These are phyloP conservation scores for Sparassis latifolia DNA, from an alignment of 1,284 basidiomycete genomes.

Conservation along the genomic window DNA sequence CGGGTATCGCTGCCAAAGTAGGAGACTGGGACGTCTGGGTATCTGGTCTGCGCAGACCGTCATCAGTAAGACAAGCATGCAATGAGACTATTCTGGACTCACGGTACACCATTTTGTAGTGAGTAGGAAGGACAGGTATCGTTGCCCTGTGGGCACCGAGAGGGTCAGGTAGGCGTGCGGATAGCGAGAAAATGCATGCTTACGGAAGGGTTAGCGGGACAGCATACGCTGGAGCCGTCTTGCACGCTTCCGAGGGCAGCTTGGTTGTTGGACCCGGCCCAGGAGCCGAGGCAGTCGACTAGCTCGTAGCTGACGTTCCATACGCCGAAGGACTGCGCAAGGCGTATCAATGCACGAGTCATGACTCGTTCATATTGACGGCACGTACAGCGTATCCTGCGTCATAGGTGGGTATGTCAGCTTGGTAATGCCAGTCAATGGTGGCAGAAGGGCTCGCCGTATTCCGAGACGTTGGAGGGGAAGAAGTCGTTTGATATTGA, in stretches of 20 bases:
- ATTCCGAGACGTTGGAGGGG: slow-evolving; percentile 55
- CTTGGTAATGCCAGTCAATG: background rate
- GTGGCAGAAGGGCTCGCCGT: slow-evolving; percentile 34
- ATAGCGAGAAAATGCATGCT: slow-evolving; percentile 12
- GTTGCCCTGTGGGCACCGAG: slow-evolving; percentile 31
- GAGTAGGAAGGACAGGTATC: slow-evolving; percentile 69
- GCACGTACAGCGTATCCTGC: slow-evolving; percentile 37
- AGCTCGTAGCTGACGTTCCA: slow-evolving; percentile 70
- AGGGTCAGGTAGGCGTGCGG: background rate
- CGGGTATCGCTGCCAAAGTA: no score
- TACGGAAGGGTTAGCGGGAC: slow-evolving; percentile 61
- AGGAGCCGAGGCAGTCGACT: slow-evolving; percentile 50
- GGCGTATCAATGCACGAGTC: background rate
- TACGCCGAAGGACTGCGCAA: slow-evolving; percentile 66
- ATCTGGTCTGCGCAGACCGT: slow-evolving; percentile 1
- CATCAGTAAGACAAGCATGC: background rate
- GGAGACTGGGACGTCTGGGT: background rate
- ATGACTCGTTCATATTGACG: background rate
- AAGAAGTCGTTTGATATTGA: slow-evolving; percentile 68
- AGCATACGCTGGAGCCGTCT: slow-evolving; percentile 56
- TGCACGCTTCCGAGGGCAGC: slow-evolving; percentile 59
- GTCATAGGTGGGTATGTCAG: background rate
- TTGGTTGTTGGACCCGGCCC: slow-evolving; percentile 55
- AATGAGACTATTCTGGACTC: slow-evolving; percentile 23
- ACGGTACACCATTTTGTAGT: slow-evolving; percentile 62